Conservation (phyloP, 1,139 yeast species). For the Lodderomyces margitis region DNA sequence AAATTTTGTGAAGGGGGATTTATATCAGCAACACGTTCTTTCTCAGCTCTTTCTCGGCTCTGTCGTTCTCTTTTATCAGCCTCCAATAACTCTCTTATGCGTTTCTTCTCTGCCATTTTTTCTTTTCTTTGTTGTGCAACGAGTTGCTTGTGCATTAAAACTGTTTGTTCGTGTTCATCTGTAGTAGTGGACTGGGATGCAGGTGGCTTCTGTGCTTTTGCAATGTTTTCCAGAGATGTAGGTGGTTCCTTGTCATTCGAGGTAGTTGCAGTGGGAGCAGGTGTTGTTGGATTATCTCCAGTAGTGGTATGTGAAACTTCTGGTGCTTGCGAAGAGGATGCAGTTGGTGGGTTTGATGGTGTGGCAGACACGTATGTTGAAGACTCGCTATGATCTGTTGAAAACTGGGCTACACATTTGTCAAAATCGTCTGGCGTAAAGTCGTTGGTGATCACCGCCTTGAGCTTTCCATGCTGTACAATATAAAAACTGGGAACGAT, state of each 20-base stretch:
- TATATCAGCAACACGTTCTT: not conserved
- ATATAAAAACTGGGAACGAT: slow-evolving; percentile 49
- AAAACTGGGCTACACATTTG: not conserved
- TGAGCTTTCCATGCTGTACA: slow-evolving; percentile 43
- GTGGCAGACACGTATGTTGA: not conserved
- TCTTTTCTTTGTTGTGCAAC: slow-evolving; percentile 31
- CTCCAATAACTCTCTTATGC: slow-evolving; percentile 50
- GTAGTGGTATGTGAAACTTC: not conserved
- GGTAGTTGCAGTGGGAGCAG: not conserved
- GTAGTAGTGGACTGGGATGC: not conserved
- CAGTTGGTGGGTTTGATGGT: not conserved
- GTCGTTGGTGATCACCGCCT: slow-evolving; percentile 40
- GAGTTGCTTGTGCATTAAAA: slow-evolving; percentile 36
- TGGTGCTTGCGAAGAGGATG: not conserved
- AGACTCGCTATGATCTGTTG: not conserved
- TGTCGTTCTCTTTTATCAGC: slow-evolving; percentile 53
- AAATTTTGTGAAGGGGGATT: not conserved
- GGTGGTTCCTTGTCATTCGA: not conserved
- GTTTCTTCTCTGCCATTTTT: slow-evolving; percentile 49
- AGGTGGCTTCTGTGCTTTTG: not conserved
- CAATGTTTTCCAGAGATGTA: too few species aligned
- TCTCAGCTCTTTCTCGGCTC: slow-evolving; percentile 41
- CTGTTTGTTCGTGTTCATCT: slow-evolving; percentile 10
- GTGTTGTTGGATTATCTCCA: not conserved
- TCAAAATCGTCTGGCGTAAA: slow-evolving; percentile 20